phyloP scores from a whole-genome alignment of 768 basidiomycete genomes.

The Naganishia onofrii region DNA sequence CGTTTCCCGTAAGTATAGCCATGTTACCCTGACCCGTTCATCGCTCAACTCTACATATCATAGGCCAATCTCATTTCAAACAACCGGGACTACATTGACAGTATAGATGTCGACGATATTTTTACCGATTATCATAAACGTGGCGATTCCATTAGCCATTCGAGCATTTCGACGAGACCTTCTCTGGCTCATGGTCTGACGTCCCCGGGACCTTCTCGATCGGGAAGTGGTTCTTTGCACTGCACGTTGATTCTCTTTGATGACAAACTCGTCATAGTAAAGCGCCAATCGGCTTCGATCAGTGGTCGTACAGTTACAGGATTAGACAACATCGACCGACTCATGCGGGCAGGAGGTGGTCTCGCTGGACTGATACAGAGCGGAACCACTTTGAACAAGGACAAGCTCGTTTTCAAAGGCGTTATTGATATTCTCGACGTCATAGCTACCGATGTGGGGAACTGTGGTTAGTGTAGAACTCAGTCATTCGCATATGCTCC shows the following conservation, averaged over 20 bases:
- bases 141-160: neutral
- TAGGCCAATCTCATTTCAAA: conserved; percentile 79
- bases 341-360: conserved; percentile 60
- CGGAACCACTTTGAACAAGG: conserved; percentile 65
- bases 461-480: conserved; percentile 63
- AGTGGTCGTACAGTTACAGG: conserved; percentile 53
- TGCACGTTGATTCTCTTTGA: conserved; percentile 91
- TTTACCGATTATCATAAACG: conserved; percentile 36
- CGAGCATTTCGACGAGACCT: conserved; percentile 17
- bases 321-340: conserved; percentile 63
- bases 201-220: conserved; percentile 49
- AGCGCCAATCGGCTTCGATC: conserved; percentile 59
- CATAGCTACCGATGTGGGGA: conserved; percentile 72
- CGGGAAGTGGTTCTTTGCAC: conserved; percentile 61
- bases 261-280: conserved; percentile 86
- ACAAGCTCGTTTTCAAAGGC: conserved; percentile 77
- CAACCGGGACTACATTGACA: conserved; percentile 81
- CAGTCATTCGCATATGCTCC: too few species aligned
- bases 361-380: conserved; percentile 71
- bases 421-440: conserved; percentile 81
- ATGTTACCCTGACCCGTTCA: neutral
- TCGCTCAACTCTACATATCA: neutral
- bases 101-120: conserved; percentile 84
- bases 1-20: conserved; percentile 63
- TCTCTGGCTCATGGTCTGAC: conserved; percentile 4